These are phyloP conservation scores for Fusarium coffeatum DNA, from an alignment of 2,329 filamentous ascomycete genomes.

Conservation along the genomic window DNA sequence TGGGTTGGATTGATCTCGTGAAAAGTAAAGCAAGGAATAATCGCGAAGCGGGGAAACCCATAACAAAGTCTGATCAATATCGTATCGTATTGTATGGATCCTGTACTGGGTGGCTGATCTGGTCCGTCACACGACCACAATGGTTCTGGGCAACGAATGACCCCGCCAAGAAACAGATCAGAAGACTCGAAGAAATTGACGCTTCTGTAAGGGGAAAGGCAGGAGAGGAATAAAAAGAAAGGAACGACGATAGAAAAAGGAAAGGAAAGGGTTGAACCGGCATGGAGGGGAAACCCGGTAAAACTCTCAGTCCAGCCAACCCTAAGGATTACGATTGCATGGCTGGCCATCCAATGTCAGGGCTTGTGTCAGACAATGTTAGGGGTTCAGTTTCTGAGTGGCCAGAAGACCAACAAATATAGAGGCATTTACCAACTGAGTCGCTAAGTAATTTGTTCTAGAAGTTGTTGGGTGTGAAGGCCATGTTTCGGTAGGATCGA, in stretches of 20 bases:
- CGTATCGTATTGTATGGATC: conserved; percentile 11
- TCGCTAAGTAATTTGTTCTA: conserved; percentile 26
- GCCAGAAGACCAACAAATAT: neutral
- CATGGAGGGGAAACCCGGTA: conserved; percentile 2
- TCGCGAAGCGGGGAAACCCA: conserved; percentile 31
- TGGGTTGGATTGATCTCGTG: conserved; percentile 22
- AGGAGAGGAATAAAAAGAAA: conserved; percentile 9
- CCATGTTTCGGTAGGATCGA: conserved; percentile 25
- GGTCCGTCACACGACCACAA: conserved; percentile 45
- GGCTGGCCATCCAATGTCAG: neutral
- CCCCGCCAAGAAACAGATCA: conserved; percentile 41
- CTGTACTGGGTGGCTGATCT: conserved; percentile 29
- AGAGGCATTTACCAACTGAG: conserved; percentile 22
- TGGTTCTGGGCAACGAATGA: conserved; percentile 23
- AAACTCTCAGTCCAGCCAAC: conserved; percentile 18
- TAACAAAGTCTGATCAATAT: conserved; percentile 6
- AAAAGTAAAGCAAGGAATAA: conserved; percentile 4
- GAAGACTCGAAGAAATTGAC: conserved; percentile 34
- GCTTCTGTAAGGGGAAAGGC: conserved; percentile 29
- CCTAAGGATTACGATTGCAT: neutral
- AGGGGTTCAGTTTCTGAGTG: conserved; percentile 10
- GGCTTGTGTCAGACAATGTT: conserved; percentile 13
- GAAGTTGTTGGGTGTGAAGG: conserved; percentile 22
- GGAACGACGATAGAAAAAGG: neutral
- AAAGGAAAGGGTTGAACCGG: conserved; percentile 6